A percentile compares a stretch with the other conserved stretches of the same genome.
Evolutionary conservation across 2,329 filamentous ascomycete genomes (phyloP).

Genomic region (Neoscytalidium dimidiatum): DNA sequence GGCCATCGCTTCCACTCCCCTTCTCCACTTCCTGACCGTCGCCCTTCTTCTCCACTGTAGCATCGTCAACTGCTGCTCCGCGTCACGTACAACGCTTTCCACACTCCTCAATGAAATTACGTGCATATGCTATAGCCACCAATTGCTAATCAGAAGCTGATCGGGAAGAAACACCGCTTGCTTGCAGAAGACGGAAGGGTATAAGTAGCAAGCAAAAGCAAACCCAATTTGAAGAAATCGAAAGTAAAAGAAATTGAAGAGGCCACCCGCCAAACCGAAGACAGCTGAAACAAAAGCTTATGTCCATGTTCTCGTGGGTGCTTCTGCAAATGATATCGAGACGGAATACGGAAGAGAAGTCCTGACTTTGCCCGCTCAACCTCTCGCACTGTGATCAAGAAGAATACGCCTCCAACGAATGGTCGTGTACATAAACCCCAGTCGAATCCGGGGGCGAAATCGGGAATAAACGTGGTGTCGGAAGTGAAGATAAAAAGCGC

Average conservation of each 20-base stretch:
- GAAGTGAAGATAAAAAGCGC: background rate
- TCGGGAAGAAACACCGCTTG: conserved; percentile 7
- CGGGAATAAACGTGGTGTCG: background rate
- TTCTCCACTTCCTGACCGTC: background rate
- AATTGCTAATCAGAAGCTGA: background rate
- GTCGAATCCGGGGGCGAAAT: background rate
- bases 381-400: background rate
- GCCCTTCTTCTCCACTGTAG: too few relatives aligned
- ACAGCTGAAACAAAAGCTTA: background rate
- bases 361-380: background rate
- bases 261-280: background rate
- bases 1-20: background rate
- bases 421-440: conserved; percentile 2
- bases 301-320: conserved; percentile 15
- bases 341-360: background rate
- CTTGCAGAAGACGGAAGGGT: conserved; percentile 17
- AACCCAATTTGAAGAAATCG: conserved; percentile 1
- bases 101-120: conserved; percentile 1
- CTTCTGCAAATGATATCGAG: background rate
- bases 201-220: conserved; percentile 16
- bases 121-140: background rate
- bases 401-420: background rate
- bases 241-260: background rate
- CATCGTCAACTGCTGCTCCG: background rate
- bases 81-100: too few relatives aligned